Base-by-base conservation (phyloP, 1,284 basidiomycete genomes). In the Ustilago crameri region DNA sequence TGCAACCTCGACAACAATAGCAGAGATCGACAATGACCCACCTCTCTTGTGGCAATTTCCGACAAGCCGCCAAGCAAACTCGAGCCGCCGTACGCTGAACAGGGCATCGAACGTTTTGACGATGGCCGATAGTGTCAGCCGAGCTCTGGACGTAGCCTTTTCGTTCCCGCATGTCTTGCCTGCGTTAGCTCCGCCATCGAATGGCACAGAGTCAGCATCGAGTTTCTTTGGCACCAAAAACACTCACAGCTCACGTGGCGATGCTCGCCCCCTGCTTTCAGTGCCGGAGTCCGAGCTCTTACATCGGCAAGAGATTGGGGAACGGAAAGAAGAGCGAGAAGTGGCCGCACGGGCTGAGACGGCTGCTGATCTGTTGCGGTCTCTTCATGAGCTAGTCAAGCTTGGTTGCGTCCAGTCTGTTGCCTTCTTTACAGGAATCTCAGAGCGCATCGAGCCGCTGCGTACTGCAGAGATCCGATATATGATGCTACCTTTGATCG, bases 41-140 rank as follows among this genome's bases (percentile, higher is more conserved):
- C 56, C 55, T 18, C 50, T 72, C 4, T 46, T 72, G 0, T 67
- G 63, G 63, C 69, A 72, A 32, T 72, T 72, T 24, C 55, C 63
- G 10, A 44, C 30, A 10, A 53, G 56, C 41, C 51, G 57, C 22
- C 10, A 24, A 14, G 22, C 30, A n/a, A 47, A 24, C 12, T 38
- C 7, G 17, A 42, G 30, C 10, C 44, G 49, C 10, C 34, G 64
- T 12, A 15, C 10, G 2, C 15, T 23, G 4, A 15, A 20, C n/a
- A 53, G 26, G 20, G 14, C 24, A 3, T 0, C 37, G 15, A 17
- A 17, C 24, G 27, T 15, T n/a, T 22, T 32, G 7, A 46, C 49
- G 22, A 35, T 43, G 8, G 56, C 49, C 8, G 69, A 56, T 50
- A 54, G 67, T 20, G 51, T 72, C 24, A 59, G 41, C 10, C 32